Evolutionary conservation across 805 yeast genomes (phyloP).

Genomic region (Candida broadrunensis): DNA sequence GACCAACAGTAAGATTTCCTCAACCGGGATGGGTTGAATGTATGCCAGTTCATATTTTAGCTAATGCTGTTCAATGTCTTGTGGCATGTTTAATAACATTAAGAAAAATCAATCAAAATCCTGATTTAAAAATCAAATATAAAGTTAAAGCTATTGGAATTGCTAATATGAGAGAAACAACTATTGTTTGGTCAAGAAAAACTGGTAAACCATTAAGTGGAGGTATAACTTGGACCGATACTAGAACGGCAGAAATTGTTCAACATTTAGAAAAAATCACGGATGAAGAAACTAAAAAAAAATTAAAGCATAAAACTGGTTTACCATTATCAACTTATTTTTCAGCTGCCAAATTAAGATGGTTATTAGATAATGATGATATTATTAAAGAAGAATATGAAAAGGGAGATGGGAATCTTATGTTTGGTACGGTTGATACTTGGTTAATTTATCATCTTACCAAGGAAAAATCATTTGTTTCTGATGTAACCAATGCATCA

Average conservation of each 20-base stretch:
- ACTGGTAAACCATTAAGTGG: constrained; percentile 82
- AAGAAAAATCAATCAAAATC: constrained; percentile 53
- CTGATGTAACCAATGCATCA: constrained; percentile 90
- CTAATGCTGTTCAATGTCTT: constrained; percentile 77
- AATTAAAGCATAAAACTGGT: constrained; percentile 67
- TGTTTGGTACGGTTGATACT: constrained; percentile 93
- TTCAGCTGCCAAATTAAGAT: constrained; percentile 83
- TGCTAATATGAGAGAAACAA: constrained; percentile 95
- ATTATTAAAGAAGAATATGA: constrained; percentile 66
- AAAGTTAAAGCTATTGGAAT: constrained; percentile 75
- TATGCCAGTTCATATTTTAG: constrained; percentile 78
- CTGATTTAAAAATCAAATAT: constrained; percentile 51
- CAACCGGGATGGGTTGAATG: constrained; percentile 94
- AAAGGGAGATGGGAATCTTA: constrained; percentile 63
- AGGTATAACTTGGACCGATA: constrained; percentile 96
- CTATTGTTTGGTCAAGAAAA: constrained; percentile 78
- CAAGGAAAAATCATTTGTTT: constrained; percentile 61
- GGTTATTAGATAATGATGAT: constrained; percentile 82
- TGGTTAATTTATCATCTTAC: constrained; percentile 90
- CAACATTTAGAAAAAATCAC: constrained; percentile 55
- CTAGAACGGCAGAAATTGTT: constrained; percentile 75
- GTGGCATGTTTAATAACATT: constrained; percentile 60
- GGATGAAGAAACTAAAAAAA: constrained; percentile 53
- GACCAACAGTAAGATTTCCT: constrained; percentile 75
- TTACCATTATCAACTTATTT: constrained; percentile 89